Percentiles rank a stretch among this genome's conserved stretches.
Evolutionary conservation across 306 rosid species (phyloP).

Genomic region (Betula pendula): DNA sequence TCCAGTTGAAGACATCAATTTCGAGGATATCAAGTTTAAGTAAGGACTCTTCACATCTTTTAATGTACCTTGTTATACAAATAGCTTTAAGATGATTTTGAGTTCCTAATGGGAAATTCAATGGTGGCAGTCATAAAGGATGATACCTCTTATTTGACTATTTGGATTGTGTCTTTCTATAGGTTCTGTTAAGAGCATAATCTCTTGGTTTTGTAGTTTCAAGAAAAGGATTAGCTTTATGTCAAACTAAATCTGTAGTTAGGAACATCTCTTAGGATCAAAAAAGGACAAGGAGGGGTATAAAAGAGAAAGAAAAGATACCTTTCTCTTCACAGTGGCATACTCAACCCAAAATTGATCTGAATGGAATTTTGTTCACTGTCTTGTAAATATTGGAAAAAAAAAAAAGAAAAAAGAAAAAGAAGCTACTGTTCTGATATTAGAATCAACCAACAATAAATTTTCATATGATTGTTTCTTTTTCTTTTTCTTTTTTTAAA

Average conservation of each 20-base stretch:
- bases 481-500: too few relatives aligned
- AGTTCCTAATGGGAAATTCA: not conserved
- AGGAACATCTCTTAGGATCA: not conserved
- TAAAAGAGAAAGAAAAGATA: not conserved
- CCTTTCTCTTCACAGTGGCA: not conserved
- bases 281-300: not conserved
- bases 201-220: not conserved
- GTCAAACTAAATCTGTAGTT: not conserved
- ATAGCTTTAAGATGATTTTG: not conserved
- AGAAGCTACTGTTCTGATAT: not conserved
- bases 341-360: not conserved
- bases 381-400: too few relatives aligned
- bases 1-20: conserved; percentile 69
- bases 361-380: too few relatives aligned
- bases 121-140: not conserved
- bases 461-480: not conserved
- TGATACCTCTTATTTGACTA: not conserved
- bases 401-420: too few relatives aligned
- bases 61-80: not conserved
- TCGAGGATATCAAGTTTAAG: conserved; percentile 78
- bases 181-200: not conserved
- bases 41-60: conserved; percentile 33
- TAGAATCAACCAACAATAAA: not conserved
- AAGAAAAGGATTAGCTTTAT: not conserved
- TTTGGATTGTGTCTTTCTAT: not conserved